These are phyloP conservation scores for Trypanosoma conorhini DNA, from an alignment of 208 protist genomes.

Conservation along the genomic window DNA sequence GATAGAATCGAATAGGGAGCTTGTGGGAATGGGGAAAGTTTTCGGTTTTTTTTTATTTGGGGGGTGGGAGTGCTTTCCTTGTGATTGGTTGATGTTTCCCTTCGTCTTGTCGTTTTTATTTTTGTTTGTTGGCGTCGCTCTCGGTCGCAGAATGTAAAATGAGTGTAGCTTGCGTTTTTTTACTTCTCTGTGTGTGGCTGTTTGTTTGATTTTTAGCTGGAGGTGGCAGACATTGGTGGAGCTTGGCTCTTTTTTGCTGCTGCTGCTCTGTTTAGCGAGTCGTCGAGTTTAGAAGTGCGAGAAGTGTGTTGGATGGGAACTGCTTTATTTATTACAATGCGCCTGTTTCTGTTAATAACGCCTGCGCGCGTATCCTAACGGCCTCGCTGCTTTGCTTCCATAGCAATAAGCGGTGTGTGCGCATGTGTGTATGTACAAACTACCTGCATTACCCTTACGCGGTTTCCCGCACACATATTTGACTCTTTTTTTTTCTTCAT, in stretches of 20 bases:
- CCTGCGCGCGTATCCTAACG: neutral
- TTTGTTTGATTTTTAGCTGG: no score
- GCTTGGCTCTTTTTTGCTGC: neutral
- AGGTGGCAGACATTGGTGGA: no score
- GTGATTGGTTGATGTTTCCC: neutral
- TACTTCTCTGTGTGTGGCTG: no score
- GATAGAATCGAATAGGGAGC: neutral
- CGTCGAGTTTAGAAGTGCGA: neutral
- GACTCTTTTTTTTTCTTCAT: conserved; percentile 15
- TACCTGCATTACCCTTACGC: neutral
- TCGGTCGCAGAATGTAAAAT: neutral
- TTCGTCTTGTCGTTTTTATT: neutral
- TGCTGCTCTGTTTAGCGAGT: neutral
- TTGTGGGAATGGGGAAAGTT: neutral
- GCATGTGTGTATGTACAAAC: neutral
- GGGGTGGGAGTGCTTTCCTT: neutral
- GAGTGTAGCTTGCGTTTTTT: no score
- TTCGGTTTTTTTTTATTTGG: neutral
- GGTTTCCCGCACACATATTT: neutral
- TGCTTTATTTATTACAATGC: conserved; percentile 3
- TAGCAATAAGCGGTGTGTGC: neutral
- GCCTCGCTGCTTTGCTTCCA: neutral
- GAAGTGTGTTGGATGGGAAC: neutral
- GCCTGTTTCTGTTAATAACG: neutral
- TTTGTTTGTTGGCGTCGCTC: conserved; percentile 4